A percentile compares a stretch with the other conserved stretches of the same genome.
Evolutionary conservation across 2,329 filamentous ascomycete genomes (phyloP).

Genomic region (Gnomoniopsis smithogilvyi): DNA sequence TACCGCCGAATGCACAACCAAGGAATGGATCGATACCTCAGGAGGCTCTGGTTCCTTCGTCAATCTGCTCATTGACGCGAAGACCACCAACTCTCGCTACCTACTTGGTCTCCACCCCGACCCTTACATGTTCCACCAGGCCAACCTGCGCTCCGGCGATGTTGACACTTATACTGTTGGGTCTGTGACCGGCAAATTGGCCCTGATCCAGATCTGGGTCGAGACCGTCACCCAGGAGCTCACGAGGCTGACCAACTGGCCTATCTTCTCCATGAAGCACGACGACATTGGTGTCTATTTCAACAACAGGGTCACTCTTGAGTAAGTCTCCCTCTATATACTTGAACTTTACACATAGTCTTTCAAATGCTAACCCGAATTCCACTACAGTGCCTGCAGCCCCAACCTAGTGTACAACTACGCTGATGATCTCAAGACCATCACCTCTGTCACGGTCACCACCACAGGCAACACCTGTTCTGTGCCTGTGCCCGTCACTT

Average conservation of each 20-base stretch:
- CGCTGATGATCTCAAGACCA: slow-evolving; percentile 37
- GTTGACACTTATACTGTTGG: slow-evolving; percentile 45
- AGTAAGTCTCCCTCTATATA: slow-evolving; percentile 26
- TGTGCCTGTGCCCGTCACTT: slow-evolving; percentile 51
- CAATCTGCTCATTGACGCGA: slow-evolving; percentile 48
- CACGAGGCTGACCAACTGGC: slow-evolving; percentile 47
- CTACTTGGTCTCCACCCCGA: slow-evolving; percentile 54
- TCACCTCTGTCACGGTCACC: slow-evolving; percentile 48
- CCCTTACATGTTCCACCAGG: slow-evolving; percentile 63
- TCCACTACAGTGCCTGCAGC: slow-evolving; percentile 35
- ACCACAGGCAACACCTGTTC: slow-evolving; percentile 47
- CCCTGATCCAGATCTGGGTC: slow-evolving; percentile 55
- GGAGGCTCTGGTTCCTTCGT: slow-evolving; percentile 50
- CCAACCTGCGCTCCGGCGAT: slow-evolving; percentile 53
- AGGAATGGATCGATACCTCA: slow-evolving; percentile 60
- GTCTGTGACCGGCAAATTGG: slow-evolving; percentile 40
- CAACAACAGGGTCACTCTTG: slow-evolving; percentile 49
- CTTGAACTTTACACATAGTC: background rate
- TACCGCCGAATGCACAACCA: slow-evolving; percentile 49
- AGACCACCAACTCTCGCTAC: slow-evolving; percentile 51
- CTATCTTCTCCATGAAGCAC: slow-evolving; percentile 51
- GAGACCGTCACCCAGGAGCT: slow-evolving; percentile 53
- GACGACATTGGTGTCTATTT: slow-evolving; percentile 51
- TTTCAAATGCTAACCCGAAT: background rate
- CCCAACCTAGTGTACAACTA: slow-evolving; percentile 45